phyloP scores from a whole-genome alignment of 371 early-diverging fungal species.

The Rhizopus sp. region DNA sequence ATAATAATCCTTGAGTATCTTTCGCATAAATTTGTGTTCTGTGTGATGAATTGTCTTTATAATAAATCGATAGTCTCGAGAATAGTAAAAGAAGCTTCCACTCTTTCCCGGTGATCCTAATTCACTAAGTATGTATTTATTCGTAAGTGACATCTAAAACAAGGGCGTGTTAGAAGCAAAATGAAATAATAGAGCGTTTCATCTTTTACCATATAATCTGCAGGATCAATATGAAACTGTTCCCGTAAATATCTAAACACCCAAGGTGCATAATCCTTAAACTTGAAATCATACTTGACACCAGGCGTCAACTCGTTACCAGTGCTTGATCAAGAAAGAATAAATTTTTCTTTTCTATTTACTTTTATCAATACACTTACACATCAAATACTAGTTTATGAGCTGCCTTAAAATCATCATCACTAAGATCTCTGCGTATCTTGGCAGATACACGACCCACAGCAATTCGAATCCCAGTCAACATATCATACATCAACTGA shows the following conservation, averaged over 20 bases:
- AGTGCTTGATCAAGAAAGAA: constrained; percentile 45
- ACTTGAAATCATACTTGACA: constrained; percentile 95
- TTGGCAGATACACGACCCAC: constrained; percentile 85
- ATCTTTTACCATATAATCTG: constrained; percentile 82
- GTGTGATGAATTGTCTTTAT: constrained; percentile 95
- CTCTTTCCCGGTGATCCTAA: constrained; percentile 93
- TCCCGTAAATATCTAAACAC: constrained; percentile 89
- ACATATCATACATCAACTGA: constrained; percentile 95
- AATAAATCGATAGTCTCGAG: constrained; percentile 96
- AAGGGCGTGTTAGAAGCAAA: not conserved
- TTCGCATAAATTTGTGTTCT: constrained; percentile 90
- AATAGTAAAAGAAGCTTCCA: constrained; percentile 95
- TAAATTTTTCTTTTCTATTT: not conserved
- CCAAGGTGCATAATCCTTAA: constrained; percentile 97
- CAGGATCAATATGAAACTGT: constrained; percentile 82
- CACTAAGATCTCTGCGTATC: constrained; percentile 61
- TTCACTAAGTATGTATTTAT: constrained; percentile 94
- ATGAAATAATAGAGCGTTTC: not conserved
- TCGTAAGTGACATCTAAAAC: constrained; percentile 84
- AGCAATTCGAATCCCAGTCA: constrained; percentile 91
- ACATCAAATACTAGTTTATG: constrained; percentile 94
- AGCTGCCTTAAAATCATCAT: constrained; percentile 81
- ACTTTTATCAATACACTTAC: constrained; percentile 36
- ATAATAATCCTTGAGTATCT: constrained; percentile 83
- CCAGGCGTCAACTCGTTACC: constrained; percentile 92